phyloP scores from a whole-genome alignment of 805 yeast species.

The Wickerhamomyces rabaulensis region DNA sequence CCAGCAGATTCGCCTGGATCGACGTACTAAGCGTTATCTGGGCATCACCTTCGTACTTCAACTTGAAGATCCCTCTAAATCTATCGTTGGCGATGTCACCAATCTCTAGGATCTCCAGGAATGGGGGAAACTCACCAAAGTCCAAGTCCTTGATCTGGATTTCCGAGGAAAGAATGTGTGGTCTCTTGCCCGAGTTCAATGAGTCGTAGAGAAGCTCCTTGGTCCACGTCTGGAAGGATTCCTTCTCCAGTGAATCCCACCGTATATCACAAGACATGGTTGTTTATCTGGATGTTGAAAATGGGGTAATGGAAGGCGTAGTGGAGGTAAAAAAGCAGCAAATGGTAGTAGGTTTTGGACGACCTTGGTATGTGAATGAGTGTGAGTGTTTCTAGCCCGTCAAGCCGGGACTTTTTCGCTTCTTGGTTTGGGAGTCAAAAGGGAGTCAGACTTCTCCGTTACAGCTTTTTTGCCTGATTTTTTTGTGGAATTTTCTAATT shows the following conservation, averaged over 20 bases:
- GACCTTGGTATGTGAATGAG: too few relatives aligned
- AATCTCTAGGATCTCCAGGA: slow-evolving; percentile 72
- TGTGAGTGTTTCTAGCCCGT: too few relatives aligned
- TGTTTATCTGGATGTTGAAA: neutral
- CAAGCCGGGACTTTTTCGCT: too few relatives aligned
- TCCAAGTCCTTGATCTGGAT: slow-evolving; percentile 64
- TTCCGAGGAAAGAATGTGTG: slow-evolving; percentile 63
- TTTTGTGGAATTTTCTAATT: neutral
- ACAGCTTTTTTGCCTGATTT: too few relatives aligned
- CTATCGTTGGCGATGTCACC: slow-evolving; percentile 75
- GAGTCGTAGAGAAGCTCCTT: slow-evolving; percentile 64
- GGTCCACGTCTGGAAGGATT: slow-evolving; percentile 56
- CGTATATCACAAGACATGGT: slow-evolving; percentile 72
- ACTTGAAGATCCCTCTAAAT: slow-evolving; percentile 77
- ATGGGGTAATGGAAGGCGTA: neutral
- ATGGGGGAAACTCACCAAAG: slow-evolving; percentile 72
- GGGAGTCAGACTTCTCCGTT: too few relatives aligned
- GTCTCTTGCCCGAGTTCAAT: slow-evolving; percentile 66
- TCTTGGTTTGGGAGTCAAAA: too few relatives aligned
- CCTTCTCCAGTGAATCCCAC: slow-evolving; percentile 71
- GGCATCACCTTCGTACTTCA: slow-evolving; percentile 72
- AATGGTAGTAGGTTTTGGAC: too few relatives aligned
- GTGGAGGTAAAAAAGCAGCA: too few relatives aligned
- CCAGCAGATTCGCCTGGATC: slow-evolving; percentile 80
- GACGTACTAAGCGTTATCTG: slow-evolving; percentile 69